A percentile compares a stretch with the other conserved stretches of the same genome.
phyloP scores from a whole-genome alignment of 1,139 yeast species.

The Debaryomyces coudertii region DNA sequence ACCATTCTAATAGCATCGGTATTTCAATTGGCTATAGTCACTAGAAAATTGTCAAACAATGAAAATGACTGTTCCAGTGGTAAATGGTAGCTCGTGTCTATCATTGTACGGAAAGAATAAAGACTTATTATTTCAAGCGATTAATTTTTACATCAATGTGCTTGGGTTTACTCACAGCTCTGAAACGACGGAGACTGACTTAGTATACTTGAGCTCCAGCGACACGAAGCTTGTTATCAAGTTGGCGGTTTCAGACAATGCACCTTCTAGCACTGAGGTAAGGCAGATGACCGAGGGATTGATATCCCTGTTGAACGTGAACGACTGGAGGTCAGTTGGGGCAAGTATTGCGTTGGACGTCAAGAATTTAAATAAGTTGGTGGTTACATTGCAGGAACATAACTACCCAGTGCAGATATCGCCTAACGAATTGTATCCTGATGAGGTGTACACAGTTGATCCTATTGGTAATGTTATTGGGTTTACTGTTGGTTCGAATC shows the following conservation, averaged over 20 bases:
- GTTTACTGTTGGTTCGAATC: conserved; percentile 61
- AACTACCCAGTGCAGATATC: conserved; percentile 37
- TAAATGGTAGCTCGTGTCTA: conserved; percentile 55
- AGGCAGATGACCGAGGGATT: conserved; percentile 26
- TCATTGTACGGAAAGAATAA: conserved; percentile 46
- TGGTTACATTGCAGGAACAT: conserved; percentile 31
- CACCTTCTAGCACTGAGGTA: conserved; percentile 32
- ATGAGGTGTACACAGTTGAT: conserved; percentile 67
- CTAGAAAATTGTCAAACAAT: background rate
- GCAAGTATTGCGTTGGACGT: conserved; percentile 43
- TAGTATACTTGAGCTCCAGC: conserved; percentile 35
- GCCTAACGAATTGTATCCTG: conserved; percentile 70
- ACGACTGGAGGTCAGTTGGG: conserved; percentile 58
- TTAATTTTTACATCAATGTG: conserved; percentile 49
- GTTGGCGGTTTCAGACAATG: conserved; percentile 30
- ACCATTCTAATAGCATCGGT: background rate
- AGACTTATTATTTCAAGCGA: conserved; percentile 38
- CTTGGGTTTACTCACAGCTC: conserved; percentile 45
- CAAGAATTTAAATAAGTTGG: conserved; percentile 36
- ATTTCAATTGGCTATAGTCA: background rate
- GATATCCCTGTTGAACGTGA: conserved; percentile 27
- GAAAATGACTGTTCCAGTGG: conserved; percentile 37
- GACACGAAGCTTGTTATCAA: conserved; percentile 35
- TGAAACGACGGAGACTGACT: conserved; percentile 21
- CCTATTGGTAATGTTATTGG: conserved; percentile 72